A percentile compares a stretch with the other conserved stretches of the same genome.
These are phyloP conservation scores for Fraxinus cuspidata DNA, from an alignment of 257 asterid genomes.

Conservation along the genomic window DNA sequence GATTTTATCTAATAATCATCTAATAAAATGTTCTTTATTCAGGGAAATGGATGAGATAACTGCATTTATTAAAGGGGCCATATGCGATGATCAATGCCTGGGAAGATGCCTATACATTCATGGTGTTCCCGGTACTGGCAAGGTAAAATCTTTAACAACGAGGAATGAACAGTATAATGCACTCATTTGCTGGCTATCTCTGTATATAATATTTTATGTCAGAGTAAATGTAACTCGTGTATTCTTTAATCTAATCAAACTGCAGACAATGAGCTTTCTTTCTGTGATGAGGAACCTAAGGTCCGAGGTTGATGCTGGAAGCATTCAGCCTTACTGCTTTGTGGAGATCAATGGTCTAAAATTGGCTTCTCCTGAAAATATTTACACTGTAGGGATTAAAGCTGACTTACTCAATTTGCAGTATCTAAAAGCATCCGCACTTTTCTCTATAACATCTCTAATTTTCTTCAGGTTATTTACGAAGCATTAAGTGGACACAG, in stretches of 20 bases:
- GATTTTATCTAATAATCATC: conserved; percentile 19
- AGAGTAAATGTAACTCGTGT: conserved; percentile 18
- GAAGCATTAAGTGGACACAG: conserved; percentile 88
- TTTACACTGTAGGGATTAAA: conserved; percentile 65
- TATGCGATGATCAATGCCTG: conserved; percentile 84
- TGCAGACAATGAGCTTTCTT: conserved; percentile 96
- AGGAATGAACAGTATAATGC: conserved; percentile 12
- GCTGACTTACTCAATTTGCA: conserved; percentile 17
- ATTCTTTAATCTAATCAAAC: conserved; percentile 31
- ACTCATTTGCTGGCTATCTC: conserved; percentile 13
- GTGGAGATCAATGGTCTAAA: conserved; percentile 96
- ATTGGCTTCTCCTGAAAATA: conserved; percentile 90
- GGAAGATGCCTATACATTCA: conserved; percentile 95
- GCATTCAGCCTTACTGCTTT: conserved; percentile 75
- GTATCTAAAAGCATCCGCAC: background rate
- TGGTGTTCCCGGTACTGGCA: conserved; percentile 99
- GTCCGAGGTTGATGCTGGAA: conserved; percentile 85
- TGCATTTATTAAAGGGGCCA: conserved; percentile 80
- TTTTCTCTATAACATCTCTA: conserved; percentile 16
- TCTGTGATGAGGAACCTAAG: conserved; percentile 76
- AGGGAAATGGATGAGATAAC: conserved; percentile 95
- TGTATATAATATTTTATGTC: background rate
- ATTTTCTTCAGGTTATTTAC: conserved; percentile 75
- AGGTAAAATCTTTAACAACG: conserved; percentile 47
- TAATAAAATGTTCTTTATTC: conserved; percentile 28